Base-by-base conservation (phyloP, 2,329 filamentous ascomycete species). In the Claviceps purpurea region DNA sequence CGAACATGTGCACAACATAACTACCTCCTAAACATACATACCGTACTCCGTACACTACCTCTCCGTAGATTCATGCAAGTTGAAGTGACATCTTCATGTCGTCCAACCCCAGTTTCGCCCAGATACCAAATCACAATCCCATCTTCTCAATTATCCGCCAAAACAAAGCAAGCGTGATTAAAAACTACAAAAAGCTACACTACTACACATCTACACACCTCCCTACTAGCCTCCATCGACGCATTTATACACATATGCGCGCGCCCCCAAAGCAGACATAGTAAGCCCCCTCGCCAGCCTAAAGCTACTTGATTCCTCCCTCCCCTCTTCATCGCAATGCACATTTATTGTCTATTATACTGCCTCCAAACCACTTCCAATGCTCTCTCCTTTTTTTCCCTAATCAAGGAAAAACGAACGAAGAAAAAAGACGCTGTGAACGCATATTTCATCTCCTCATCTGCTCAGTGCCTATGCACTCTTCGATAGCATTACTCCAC, bases 341-440 rank as follows among this genome's bases (percentile, higher is more conserved):
- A 47, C 43, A 51, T 42, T 34, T 37, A 16, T 24, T n/a, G 37
- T 51, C 50, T 50, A 51, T 47, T 47, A 47, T 13, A 51, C 50
- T 47, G 50, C 37, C 13, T 37, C 41, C 7, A 30, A 51, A n/a
- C 38, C 24, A 34, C 50, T 8, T 39, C 16, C 11, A 49, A n/a
- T n/a, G 11, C 13, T 37, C 7, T 39, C 43, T n/a, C 14, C n/a
- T 16, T 46, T 34, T 24, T 30, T 6, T 18, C 16, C 30, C 14
- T 46, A 2, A 20, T 13, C 3, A 34, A 34, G 22, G 16, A 10
- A 47, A 47, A 37, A 22, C 1, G 14, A 18, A n/a, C 5, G 42
- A 38, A 30, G 4, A 14, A 18, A 38, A 46, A 41, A 47, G 3
- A 38, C 42, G 43, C 37, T 51, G n/a, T 47, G 43, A 43, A 47